Conservation (phyloP, 1,139 yeast species). For the Hansenula lynferdii region DNA sequence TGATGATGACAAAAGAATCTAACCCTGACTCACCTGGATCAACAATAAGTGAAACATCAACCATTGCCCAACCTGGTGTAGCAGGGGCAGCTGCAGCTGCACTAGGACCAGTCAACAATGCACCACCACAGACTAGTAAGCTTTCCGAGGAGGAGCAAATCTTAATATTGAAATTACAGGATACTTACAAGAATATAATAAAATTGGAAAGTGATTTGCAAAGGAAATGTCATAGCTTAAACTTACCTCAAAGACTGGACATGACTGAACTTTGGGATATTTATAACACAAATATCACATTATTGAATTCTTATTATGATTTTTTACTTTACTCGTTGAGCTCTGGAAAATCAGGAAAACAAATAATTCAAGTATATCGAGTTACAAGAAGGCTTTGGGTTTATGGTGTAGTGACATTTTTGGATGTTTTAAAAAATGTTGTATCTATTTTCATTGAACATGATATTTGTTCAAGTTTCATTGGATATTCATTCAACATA, state of each 20-base stretch:
- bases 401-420: slow-evolving; percentile 72
- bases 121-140: background rate
- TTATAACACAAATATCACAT: slow-evolving; percentile 59
- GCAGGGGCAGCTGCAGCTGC: no score
- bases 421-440: slow-evolving; percentile 75
- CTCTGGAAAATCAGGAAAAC: slow-evolving; percentile 72
- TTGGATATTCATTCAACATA: slow-evolving; percentile 37
- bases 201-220: slow-evolving; percentile 66
- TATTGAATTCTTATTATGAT: slow-evolving; percentile 66
- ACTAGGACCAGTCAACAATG: background rate
- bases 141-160: slow-evolving; percentile 59
- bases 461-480: slow-evolving; percentile 36
- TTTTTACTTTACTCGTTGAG: slow-evolving; percentile 65
- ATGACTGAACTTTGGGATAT: slow-evolving; percentile 63
- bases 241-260: slow-evolving; percentile 47
- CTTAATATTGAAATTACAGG: slow-evolving; percentile 64
- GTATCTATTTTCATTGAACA: slow-evolving; percentile 46
- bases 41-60: slow-evolving; percentile 3
- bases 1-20: background rate
- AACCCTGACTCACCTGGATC: slow-evolving; percentile 1
- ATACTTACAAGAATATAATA: slow-evolving; percentile 65
- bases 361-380: slow-evolving; percentile 68
- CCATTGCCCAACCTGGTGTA: slow-evolving; percentile 2
- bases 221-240: slow-evolving; percentile 51
- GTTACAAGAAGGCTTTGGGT: slow-evolving; percentile 81